Conservation (phyloP, 768 basidiomycete genomes). For the Clathrus columnatus region DNA sequence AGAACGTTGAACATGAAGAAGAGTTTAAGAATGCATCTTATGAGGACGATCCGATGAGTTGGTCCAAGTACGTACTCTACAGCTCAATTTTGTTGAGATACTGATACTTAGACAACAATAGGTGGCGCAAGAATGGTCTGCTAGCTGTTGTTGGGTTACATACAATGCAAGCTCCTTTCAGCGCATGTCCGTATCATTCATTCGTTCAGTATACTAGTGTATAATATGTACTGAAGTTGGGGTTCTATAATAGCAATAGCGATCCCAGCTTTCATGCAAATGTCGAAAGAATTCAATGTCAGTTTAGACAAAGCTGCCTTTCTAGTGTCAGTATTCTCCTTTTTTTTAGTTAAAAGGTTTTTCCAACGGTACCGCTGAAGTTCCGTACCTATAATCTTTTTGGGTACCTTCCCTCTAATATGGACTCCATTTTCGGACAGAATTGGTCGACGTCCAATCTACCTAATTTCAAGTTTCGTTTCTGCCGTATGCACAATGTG, state of each 20-base stretch:
- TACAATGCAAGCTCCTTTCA: neutral
- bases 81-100: neutral
- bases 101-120: neutral
- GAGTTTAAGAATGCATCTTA: neutral
- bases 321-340: neutral
- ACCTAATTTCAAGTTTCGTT: neutral
- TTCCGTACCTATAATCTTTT: neutral
- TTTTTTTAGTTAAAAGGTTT: no score
- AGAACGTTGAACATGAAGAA: neutral
- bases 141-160: neutral
- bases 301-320: neutral
- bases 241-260: neutral
- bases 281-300: constrained; percentile 3
- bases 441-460: neutral
- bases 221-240: neutral
- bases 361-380: neutral
- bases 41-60: neutral
- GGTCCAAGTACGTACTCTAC: neutral
- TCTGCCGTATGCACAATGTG: neutral
- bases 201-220: neutral
- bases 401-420: neutral
- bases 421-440: neutral
- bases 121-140: constrained; percentile 3
- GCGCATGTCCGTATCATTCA: neutral
- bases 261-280: constrained; percentile 2